Base-by-base conservation (phyloP, 2,329 filamentous ascomycete genomes). In the Aureobasidium zeae region DNA sequence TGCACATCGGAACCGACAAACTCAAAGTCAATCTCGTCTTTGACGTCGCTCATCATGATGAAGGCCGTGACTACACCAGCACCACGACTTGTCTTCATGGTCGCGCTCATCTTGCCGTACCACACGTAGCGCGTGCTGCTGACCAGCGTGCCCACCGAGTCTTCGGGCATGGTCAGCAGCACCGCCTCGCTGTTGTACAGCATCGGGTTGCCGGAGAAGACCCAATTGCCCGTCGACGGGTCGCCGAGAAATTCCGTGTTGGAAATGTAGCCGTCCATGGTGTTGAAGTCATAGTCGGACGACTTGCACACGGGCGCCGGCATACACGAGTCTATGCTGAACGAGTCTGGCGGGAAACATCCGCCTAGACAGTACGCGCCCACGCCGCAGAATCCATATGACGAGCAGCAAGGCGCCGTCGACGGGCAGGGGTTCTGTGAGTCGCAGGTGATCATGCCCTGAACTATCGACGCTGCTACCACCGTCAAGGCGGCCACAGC, bases 21-120 rank as follows among this genome's bases (percentile, higher is more conserved):
- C 63, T 98, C 91, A 61, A 86, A 96, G 68, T 98, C 91, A 57
- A 98, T 94, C 66, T 98, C 91, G 59, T 98, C 91, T 73, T 95
- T 94, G 58, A 93, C 83, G 57, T 96, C 89, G 25, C 84, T 88
- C 64, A 95, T 78, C 58, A 96, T 71, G 62, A 98, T 98, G 61
- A 98, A 98, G 21, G 87, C 89, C 2, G 87, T 93, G n/a, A 98
- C 83, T 16, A 98, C 91, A 72, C 91, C 91, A 33, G 72, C 68
- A 46, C 87, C 88, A 57, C 84, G 80, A 51, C 81, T 83, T 0
- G 87, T 89, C 72, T 86, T 91, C 63, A 96, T 71, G 45, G 70
- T 83, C 44, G 86, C 86, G 62, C 82, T 83, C 56, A 94, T 81
- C 64, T 84, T 94, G 59, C 91, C 91, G 64, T 96, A 98, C 91